Percentiles rank a stretch among this genome's conserved stretches.
Evolutionary conservation across 495 filamentous ascomycete species (phyloP).

Genomic region (Lepraria neglecta): DNA sequence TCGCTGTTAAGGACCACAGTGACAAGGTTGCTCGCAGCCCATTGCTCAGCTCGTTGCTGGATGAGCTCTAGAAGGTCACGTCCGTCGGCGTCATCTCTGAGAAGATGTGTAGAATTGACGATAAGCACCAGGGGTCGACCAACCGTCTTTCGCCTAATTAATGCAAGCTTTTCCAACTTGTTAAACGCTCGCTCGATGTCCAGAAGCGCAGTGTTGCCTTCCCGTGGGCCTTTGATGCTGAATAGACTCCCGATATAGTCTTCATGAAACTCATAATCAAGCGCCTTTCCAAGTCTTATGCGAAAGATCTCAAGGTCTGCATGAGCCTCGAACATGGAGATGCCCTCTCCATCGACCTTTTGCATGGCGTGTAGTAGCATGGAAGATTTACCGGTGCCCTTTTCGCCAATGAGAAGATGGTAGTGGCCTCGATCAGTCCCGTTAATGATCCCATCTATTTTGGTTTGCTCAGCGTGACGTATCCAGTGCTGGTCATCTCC

Average conservation of each 20-base stretch:
- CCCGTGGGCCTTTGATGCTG: constrained; percentile 85
- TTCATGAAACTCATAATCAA: constrained; percentile 87
- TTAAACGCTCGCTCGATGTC: constrained; percentile 97
- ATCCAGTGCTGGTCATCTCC: constrained; percentile 67
- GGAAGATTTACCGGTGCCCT: constrained; percentile 90
- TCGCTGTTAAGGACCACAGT: constrained; percentile 91
- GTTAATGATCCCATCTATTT: constrained; percentile 70
- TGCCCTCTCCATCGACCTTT: constrained; percentile 76
- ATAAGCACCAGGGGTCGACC: constrained; percentile 75
- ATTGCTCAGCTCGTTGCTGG: constrained; percentile 91
- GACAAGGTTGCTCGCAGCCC: constrained; percentile 83
- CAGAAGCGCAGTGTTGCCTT: constrained; percentile 72
- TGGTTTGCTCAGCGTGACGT: constrained; percentile 66
- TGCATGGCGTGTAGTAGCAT: constrained; percentile 95
- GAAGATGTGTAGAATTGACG: constrained; percentile 83
- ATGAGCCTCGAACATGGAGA: constrained; percentile 93
- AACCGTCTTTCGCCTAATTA: constrained; percentile 52
- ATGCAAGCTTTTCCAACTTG: constrained; percentile 91
- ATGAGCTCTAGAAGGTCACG: constrained; percentile 87
- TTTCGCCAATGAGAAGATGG: constrained; percentile 89
- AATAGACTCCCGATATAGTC: constrained; percentile 91
- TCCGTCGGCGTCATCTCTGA: constrained; percentile 85
- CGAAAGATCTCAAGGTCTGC: constrained; percentile 93
- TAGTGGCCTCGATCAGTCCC: constrained; percentile 72
- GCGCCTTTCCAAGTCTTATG: constrained; percentile 79